Percentiles rank a stretch among this genome's conserved stretches.
Conservation (phyloP, 108 stramenopile genomes). For the Cylindrotheca fusiformis region DNA sequence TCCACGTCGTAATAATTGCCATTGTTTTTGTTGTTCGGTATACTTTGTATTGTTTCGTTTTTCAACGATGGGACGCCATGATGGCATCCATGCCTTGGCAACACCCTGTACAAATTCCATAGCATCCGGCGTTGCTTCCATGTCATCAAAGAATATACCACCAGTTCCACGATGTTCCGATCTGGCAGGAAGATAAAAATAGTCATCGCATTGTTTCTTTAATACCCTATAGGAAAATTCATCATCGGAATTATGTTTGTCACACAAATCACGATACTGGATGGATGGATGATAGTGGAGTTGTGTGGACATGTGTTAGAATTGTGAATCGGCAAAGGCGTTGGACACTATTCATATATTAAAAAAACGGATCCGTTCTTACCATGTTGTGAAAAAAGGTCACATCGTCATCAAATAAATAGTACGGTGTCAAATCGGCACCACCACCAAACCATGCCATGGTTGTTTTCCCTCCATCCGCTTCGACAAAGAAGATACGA, state of each 20-base stretch:
- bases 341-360: too few relatives aligned
- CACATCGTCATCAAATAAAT: conserved; percentile 84
- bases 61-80: conserved; percentile 82
- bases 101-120: conserved; percentile 73
- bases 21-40: conserved; percentile 77
- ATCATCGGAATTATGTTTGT: conserved; percentile 40
- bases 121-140: conserved; percentile 45
- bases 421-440: conserved; percentile 92
- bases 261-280: conserved; percentile 55
- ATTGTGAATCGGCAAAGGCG: too few relatives aligned
- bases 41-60: conserved; percentile 43
- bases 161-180: conserved; percentile 93
- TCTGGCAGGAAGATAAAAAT: conserved; percentile 92
- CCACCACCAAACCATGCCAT: conserved; percentile 48
- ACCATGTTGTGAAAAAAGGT: conserved; percentile 60
- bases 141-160: conserved; percentile 95
- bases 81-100: conserved; percentile 86
- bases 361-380: too few relatives aligned
- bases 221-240: conserved; percentile 52
- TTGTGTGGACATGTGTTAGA: too few relatives aligned
- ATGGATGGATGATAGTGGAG: too few relatives aligned
- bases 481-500: conserved; percentile 69
- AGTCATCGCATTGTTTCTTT: conserved; percentile 86
- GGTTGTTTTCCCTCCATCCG: conserved; percentile 1
- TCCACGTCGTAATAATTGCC: conserved; percentile 80